A percentile compares a stretch with the other conserved stretches of the same genome.
These are phyloP conservation scores for Aspergillus neoniger DNA, from an alignment of 2,329 filamentous ascomycete species.

Conservation along the genomic window DNA sequence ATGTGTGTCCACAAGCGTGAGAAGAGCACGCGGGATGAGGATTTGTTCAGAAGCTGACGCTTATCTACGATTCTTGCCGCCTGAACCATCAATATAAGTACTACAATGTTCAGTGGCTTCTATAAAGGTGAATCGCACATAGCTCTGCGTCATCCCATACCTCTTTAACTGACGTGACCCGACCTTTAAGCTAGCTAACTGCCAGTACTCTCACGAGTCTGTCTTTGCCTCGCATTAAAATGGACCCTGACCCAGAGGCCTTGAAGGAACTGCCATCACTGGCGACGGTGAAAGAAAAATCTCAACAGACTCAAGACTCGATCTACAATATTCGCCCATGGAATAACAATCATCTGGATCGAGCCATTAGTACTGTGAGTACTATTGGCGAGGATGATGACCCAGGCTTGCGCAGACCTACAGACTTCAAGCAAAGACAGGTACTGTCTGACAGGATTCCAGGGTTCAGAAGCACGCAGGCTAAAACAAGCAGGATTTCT, in stretches of 20 bases:
- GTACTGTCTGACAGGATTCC: neutral
- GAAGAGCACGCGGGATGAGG: neutral
- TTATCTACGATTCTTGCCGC: neutral
- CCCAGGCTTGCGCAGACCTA: constrained; percentile 14
- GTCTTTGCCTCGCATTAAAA: neutral
- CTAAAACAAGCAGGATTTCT: constrained; percentile 14
- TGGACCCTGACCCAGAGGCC: neutral
- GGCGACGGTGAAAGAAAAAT: neutral
- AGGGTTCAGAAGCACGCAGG: neutral
- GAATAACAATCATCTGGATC: constrained; percentile 1
- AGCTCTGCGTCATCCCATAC: neutral
- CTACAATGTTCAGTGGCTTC: neutral
- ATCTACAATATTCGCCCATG: constrained; percentile 8
- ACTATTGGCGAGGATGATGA: constrained; percentile 13
- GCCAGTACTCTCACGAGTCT: too few relatives aligned
- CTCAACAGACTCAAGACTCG: neutral
- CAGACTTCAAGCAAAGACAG: constrained; percentile 12
- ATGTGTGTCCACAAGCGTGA: neutral
- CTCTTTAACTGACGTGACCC: neutral
- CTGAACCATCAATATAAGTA: neutral
- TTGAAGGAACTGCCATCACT: neutral
- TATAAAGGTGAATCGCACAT: neutral
- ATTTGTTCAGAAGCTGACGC: neutral
- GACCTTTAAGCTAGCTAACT: neutral
- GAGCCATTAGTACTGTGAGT: neutral